Evolutionary conservation across 305 asterid genomes (phyloP), one percentile per base, ranked within the genome.

Genomic region (Fraxinus ornus): DNA sequence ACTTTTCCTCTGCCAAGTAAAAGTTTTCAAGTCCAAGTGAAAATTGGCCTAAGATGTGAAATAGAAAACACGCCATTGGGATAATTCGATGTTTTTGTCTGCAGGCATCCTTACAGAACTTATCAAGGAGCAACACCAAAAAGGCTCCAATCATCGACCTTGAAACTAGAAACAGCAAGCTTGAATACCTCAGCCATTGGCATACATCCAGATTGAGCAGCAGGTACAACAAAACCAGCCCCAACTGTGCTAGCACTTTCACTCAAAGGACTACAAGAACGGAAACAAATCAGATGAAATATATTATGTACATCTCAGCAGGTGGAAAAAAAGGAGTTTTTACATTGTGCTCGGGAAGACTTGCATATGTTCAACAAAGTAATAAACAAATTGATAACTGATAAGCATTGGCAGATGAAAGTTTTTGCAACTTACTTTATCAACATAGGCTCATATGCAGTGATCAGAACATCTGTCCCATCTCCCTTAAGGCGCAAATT

Each of bases 401-500:
- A n/a, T 57, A 19, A 66, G 35, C 13, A 26, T 8, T 9, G 36
- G 37, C 33, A 19, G 21, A 22, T 70, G 49, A 76, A 49, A n/a
- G 19, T 52, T 70, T 28, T 47, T 55, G 55, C 80, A 70, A 83
- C 93, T 88, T 89, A 93, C 99, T 91, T 94, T 76, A 95, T 95
- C 80, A 89, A 26, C 49, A 91, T 10, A 47, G 99, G 97, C 91
- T 94, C 99, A 44, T 92, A 92, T 66, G 95, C 98, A 75, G 95
- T 94, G 68, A 95, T 84, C 72, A 94, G 91, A 78, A 93, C 89
- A 88, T 95, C 97, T 3, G 98, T 93, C 3, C 83, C 88, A 36
- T 90, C 97, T 80, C 85, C 97, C 89, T 94, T 94, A 22, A 94
- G 97, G 72, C 97, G 94, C 78, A 95, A 78, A 89, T 95, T 95